A percentile compares a stretch with the other conserved stretches of the same genome.
Conservation (phyloP, 2,329 filamentous ascomycete species). For the Pseudogymnoascus pannorum region DNA sequence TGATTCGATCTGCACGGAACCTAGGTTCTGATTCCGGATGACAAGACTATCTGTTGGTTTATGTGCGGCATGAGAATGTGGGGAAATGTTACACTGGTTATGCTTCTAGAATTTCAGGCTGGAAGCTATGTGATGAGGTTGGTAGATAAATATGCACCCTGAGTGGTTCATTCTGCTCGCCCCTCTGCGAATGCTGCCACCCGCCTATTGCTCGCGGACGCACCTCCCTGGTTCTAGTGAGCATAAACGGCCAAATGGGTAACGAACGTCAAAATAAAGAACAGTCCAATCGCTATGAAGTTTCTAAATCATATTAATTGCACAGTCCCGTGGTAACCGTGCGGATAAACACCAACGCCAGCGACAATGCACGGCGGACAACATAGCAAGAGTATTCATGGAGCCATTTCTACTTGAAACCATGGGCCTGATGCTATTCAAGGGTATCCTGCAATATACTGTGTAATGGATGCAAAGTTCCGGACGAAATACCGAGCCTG, state of each 20-base stretch:
- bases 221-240: not conserved
- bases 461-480: not conserved
- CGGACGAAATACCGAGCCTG: not conserved
- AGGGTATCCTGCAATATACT: not conserved
- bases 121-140: not conserved
- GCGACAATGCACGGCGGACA: constrained; percentile 1
- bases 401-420: not conserved
- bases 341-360: not conserved
- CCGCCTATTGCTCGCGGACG: not conserved
- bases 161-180: not conserved
- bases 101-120: not conserved
- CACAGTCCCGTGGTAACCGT: not conserved
- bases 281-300: not conserved
- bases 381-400: not conserved
- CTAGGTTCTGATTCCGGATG: not conserved
- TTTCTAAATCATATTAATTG: not conserved
- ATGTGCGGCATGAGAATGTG: not conserved
- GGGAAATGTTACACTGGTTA: not conserved
- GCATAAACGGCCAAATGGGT: not conserved
- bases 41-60: not conserved
- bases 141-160: not conserved
- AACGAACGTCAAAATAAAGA: constrained; percentile 2
- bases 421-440: not conserved
- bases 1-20: not conserved
- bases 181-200: no score